A percentile compares a stretch with the other conserved stretches of the same genome.
Evolutionary conservation across 179 eudicot genomes (phyloP).

Genomic region (Amaranthus tricolor): DNA sequence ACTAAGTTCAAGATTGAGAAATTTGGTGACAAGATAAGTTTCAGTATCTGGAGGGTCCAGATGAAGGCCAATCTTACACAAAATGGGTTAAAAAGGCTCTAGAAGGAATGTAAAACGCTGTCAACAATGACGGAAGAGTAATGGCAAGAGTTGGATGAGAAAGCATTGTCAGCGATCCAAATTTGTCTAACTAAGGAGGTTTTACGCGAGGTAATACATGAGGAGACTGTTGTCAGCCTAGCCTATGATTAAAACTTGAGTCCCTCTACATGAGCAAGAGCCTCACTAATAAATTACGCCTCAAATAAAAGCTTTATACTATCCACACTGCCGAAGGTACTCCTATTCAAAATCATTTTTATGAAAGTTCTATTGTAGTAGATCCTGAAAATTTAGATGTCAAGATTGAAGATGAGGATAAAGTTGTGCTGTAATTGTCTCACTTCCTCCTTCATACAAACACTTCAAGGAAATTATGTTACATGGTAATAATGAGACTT

Average conservation of each 20-base stretch:
- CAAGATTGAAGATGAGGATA: background rate
- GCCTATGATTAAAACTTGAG: background rate
- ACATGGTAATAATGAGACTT: constrained; percentile 2
- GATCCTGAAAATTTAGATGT: constrained; percentile 3
- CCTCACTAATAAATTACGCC: background rate
- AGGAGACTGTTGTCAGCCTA: background rate
- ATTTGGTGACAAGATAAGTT: background rate
- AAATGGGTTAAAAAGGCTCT: background rate
- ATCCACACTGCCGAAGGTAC: constrained; percentile 5
- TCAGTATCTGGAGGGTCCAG: constrained; percentile 2
- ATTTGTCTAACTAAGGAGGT: background rate
- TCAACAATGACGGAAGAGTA: background rate
- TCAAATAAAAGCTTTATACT: background rate
- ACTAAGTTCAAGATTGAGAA: constrained; percentile 5
- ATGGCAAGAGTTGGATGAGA: background rate
- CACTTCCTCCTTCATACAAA: constrained; percentile 2
- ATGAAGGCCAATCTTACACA: background rate
- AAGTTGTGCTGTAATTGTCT: background rate
- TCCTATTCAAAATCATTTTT: background rate
- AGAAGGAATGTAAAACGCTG: background rate
- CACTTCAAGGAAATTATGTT: constrained; percentile 15
- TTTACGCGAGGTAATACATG: background rate
- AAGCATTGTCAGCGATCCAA: background rate
- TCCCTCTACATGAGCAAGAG: constrained; percentile 6
- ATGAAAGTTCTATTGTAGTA: background rate